Base-by-base conservation (phyloP, 2,329 filamentous ascomycete species). In the Diaporthe citriasiana region DNA sequence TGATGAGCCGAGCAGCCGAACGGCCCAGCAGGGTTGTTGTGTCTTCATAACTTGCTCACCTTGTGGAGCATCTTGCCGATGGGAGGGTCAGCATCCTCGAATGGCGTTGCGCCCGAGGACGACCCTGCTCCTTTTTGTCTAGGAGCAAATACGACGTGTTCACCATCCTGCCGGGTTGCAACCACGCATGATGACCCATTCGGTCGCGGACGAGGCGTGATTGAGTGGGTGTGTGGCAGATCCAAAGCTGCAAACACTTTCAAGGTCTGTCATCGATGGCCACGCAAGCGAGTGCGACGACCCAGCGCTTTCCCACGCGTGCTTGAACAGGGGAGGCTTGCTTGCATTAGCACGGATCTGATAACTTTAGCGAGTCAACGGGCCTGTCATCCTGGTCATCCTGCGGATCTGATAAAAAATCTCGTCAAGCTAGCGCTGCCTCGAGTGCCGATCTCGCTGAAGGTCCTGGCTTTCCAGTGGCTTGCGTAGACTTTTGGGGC, bases 361-460 rank as follows among this genome's bases (percentile, higher is more conserved):
- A 82, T 82, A 82, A 81, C 80, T 79, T 78, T 80, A 79, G 66
- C 77, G 56, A 75, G 75, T 79, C 76, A 70, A 74, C 73, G 71
- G 57, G 17, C 38, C 56, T 25, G n/a, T n/a, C n/a, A n/a, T n/a
- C n/a, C n/a, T n/a, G 63, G 56, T 60, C 60, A 22, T 22, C 30
- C 63, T 68, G 66, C 53, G 40, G 66, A 74, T 75, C 74, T 72
- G 72, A 74, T 74, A 75, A 75, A 75, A 73, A 73, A 51, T 47
- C 71, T 57, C 33, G 25, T 38, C 72, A 45, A 22, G 4, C 22
- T 53, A 53, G 70, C 45, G 50, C 40, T 60, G 30, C 40, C 35
- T 65, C 53, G 15, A 60, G 22, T 59, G 73, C 73, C 73, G 73
- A 75, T 75, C 71, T 75, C 73, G 73, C 73, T 69, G 53, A 30